Base-by-base conservation (phyloP, 1,284 basidiomycete genomes). In the Leucoagaricus sp. region DNA sequence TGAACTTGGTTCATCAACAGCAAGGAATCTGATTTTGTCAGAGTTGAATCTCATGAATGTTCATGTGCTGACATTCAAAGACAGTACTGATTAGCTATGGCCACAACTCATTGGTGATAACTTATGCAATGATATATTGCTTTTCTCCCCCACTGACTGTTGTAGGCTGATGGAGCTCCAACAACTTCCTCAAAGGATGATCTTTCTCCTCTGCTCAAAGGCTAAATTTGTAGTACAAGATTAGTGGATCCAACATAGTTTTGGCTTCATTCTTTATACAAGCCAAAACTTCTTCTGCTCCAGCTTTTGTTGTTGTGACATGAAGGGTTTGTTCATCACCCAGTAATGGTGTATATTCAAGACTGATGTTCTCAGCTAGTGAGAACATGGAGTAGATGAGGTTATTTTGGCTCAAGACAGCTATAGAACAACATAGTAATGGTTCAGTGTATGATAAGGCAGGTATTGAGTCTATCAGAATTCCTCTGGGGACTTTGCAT, bases 1-100 rank as follows among this genome's bases (percentile, higher is more conserved):
- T 1, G 79, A 81, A 48, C 76, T 81, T 1, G 81, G 82, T 59
- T 83, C 81, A 52, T 84, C 82, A 2, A 81, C 76, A 0, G 74
- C 75, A 2, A 81, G 70, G 31, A 80, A 74, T 31, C 74, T 77
- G 47, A 82, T 67, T 3, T 71, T 67, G 1, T 72, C 74, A 0
- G 78, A 76, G 12, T 69, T 69, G 38, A 82, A 72, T 3, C 78
- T 72, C 79, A 82, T 74, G 56, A 80, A 79, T 6, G 74, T 67
- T 0, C 76, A 71, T 4, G 75, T 69, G 7, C 76, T 78, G n/a
- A n/a, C n/a, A n/a, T n/a, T n/a, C 72, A 55, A 75, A 76, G 2
- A 70, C 72, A 28, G 75, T 63, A 19, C 67, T 31, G n/a, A 15
- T n/a, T n/a, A n/a, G n/a, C n/a, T n/a, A n/a, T n/a, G n/a, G n/a